These are phyloP conservation scores for Tephrocybe sp. DNA, from an alignment of 768 basidiomycete genomes.

Conservation along the genomic window DNA sequence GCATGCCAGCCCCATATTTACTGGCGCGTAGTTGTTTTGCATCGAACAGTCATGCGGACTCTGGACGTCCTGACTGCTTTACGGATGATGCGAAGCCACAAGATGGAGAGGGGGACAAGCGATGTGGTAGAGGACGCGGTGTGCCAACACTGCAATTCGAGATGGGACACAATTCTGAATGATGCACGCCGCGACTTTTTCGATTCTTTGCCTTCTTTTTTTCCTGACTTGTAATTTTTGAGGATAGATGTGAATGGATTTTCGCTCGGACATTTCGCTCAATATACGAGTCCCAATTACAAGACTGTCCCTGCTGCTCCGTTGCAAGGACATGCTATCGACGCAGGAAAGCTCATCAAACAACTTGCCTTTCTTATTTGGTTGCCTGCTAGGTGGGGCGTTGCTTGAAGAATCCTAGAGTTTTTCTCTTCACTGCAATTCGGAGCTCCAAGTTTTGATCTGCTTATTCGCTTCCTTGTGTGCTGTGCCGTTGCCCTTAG, in stretches of 20 bases:
- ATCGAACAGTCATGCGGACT: slow-evolving; percentile 19
- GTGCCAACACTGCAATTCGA: slow-evolving; percentile 20
- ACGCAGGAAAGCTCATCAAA: too few species aligned
- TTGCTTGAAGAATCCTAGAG: too few species aligned
- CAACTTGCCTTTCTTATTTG: too few species aligned
- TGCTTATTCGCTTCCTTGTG: too few species aligned
- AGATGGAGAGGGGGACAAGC: slow-evolving; percentile 20
- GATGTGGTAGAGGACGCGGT: slow-evolving; percentile 20
- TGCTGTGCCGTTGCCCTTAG: too few species aligned
- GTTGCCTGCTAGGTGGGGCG: background rate
- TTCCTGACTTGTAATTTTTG: slow-evolving; percentile 20
- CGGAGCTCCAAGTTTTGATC: too few species aligned
- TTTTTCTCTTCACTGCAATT: too few species aligned
- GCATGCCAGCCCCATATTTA: slow-evolving; percentile 20
- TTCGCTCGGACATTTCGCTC: background rate
- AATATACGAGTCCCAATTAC: background rate
- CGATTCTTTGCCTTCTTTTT: slow-evolving; percentile 20
- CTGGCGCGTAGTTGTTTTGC: slow-evolving; percentile 22
- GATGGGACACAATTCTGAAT: slow-evolving; percentile 21
- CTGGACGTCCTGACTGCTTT: slow-evolving; percentile 20
- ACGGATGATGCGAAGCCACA: slow-evolving; percentile 21
- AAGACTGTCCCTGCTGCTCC: background rate
- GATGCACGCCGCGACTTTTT: slow-evolving; percentile 23
- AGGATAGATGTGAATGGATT: slow-evolving; percentile 1
- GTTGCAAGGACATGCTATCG: too few species aligned